A percentile compares a stretch with the other conserved stretches of the same genome.
These are phyloP conservation scores for Cupressus sempervirens DNA, from an alignment of 75 land plant species.

Conservation along the genomic window DNA sequence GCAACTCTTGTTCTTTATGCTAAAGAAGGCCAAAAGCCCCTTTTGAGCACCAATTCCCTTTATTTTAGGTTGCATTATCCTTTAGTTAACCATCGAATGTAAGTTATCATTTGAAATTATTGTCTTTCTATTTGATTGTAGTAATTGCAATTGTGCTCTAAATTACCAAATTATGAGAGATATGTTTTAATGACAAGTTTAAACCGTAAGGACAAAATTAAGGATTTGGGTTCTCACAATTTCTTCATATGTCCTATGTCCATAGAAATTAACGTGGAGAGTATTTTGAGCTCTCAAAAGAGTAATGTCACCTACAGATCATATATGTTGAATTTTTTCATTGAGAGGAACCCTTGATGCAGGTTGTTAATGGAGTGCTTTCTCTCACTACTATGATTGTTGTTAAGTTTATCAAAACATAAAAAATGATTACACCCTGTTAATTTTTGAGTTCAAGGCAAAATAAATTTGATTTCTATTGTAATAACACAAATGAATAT, in stretches of 20 bases:
- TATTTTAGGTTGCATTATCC: neutral
- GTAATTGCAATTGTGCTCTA: too few species aligned
- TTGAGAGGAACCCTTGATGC: neutral
- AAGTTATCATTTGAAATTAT: too few species aligned
- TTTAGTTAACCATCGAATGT: slow-evolving; percentile 5
- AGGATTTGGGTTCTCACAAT: slow-evolving; percentile 5
- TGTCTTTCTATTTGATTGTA: too few species aligned
- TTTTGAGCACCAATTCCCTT: neutral
- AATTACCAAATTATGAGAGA: neutral
- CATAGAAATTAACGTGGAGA: neutral
- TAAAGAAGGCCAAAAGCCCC: neutral
- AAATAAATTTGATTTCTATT: too few species aligned
- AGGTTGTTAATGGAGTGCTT: neutral
- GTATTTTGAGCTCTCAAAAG: neutral
- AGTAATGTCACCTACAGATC: neutral
- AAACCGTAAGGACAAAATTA: neutral
- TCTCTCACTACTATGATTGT: neutral
- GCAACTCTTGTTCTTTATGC: neutral
- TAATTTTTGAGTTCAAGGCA: too few species aligned
- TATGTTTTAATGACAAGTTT: neutral
- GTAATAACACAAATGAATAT: too few species aligned
- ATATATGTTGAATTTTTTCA: neutral
- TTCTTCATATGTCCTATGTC: slow-evolving; percentile 6
- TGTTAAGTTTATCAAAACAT: too few species aligned
- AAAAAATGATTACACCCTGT: too few species aligned